These are phyloP conservation scores for Zymoseptoria pseudotritici DNA, from an alignment of 2,329 filamentous ascomycete species.

Conservation along the genomic window DNA sequence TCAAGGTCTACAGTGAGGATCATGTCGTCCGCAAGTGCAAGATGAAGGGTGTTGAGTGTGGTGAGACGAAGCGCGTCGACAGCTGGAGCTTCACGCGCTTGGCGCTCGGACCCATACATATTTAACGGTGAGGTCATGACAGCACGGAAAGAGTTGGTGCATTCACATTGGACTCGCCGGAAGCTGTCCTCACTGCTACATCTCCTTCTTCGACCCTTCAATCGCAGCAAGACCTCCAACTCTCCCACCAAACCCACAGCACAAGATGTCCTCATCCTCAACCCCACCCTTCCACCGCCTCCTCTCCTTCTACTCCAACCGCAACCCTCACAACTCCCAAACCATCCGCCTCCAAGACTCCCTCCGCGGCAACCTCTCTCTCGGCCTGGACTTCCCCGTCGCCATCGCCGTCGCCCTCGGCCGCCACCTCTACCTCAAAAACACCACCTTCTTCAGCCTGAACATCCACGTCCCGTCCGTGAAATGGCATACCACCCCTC, in stretches of 20 bases:
- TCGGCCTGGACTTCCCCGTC: constrained; percentile 33
- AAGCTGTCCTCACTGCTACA: not conserved
- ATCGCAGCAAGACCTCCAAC: not conserved
- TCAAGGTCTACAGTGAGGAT: not conserved
- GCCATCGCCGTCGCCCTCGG: constrained; percentile 28
- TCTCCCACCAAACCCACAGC: not conserved
- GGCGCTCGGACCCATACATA: not conserved
- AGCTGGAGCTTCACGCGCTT: not conserved
- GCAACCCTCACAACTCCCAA: constrained; percentile 21
- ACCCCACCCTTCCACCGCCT: constrained; percentile 30
- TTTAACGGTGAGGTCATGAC: not conserved
- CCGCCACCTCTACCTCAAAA: constrained; percentile 28
- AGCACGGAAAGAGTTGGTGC: not conserved
- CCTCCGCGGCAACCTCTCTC: constrained; percentile 29
- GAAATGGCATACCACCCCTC: constrained; percentile 19
- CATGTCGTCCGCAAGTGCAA: not conserved
- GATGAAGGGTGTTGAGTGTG: not conserved
- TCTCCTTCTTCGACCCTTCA: not conserved
- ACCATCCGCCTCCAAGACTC: constrained; percentile 31
- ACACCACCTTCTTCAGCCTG: constrained; percentile 27
- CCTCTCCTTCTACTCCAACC: constrained; percentile 31
- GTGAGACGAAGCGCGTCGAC: not conserved
- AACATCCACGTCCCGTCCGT: constrained; percentile 30
- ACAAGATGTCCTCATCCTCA: not conserved
- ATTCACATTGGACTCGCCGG: not conserved